Base-by-base conservation (phyloP, 2,329 filamentous ascomycete species). In the Fusarium proliferatum region DNA sequence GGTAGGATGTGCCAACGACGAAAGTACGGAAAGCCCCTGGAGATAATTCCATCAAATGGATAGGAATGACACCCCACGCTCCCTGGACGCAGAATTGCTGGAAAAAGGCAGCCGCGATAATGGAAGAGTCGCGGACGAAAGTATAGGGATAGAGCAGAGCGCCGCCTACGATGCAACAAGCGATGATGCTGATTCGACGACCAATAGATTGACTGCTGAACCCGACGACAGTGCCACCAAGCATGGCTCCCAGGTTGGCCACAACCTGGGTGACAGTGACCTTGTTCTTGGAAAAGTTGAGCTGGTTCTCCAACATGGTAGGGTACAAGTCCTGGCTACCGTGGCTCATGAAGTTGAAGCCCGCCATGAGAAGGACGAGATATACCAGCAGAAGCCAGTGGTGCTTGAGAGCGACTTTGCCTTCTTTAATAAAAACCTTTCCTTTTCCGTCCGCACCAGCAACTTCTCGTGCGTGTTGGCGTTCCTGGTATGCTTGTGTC, bases 311-410 rank as follows among this genome's bases (percentile, higher is more conserved):
- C 30, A 91, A 79, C 87, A 91, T 87, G 26, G 88, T 90, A 5
- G 89, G 89, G 74, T 91, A 91, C 34, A 91, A 79, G 75, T 90
- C 88, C 80, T 93, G 82, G 28, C 90, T 92, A 61, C 93, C 93
- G 79, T 95, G 93, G 23, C 91, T 93, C 93, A 96, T 95, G 80
- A 96, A 97, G 83, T 97, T 97, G 86, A 97, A 96, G 8, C 94
- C 94, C 4, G 94, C 92, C 94, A 97, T 97, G 43, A 97, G 86
- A 26, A 97, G 85, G 11, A 97, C 93, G 64, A 97, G 86, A 82
- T 97, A 97, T 41, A 91, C 85, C 63, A 97, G 85, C 5, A 97
- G 82, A 19, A 94, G 73, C 95, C 95, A 97, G 82, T 97, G 94
- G 16, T 90, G 88, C 81, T 90, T 92, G 36, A 97, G 79, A 0